Base-by-base conservation (phyloP, 2,329 filamentous ascomycete genomes). In the Hypoxylon sp. region DNA sequence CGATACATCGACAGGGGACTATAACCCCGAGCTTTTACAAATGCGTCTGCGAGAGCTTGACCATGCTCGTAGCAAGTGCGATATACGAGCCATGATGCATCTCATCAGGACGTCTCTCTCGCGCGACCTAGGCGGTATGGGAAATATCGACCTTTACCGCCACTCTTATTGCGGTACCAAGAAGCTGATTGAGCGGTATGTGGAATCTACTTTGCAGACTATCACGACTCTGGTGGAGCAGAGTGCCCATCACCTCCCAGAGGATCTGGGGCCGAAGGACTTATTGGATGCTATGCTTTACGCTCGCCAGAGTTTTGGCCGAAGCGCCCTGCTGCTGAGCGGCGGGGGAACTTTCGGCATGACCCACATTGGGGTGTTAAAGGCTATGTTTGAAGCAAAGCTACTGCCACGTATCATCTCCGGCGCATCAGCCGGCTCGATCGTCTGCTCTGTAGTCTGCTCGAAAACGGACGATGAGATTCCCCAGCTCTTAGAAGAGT, bases 331-430 rank as follows among this genome's bases (percentile, higher is more conserved):
- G 53, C 82, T 96, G 8, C 82, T 97, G 8, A 96, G 93, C 3
- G 94, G 94, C 6, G 94, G 94, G 1, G 93, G 91, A 1, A 96
- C 94, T 0, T 93, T 96, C 79, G 94, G 94, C 41, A 96, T 97
- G 92, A 92, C 92, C 64, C 94, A 97, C 76, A 91, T 97, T 58
- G 94, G 94, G 1, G 93, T 97, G 2, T 81, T 96, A 58, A 96
- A 96, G 77, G 86, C 90, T 3, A 83, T 97, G 2, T 94, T 90
- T 77, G 89, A 96, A 74, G 85, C 87, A 2, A 86, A 87, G 6
- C 83, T 97, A 11, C 83, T 97, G 2, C 94, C 94, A 2, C 89
- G 93, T 48, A 94, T 97, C 75, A 92, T 97, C 54, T 96, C 93
- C 0, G 93, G 93, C 2, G 91, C 93, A 5, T 96, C 93, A 27